A percentile compares a stretch with the other conserved stretches of the same genome.
These are phyloP conservation scores for Cutaneotrichosporon arboriforme DNA, from an alignment of 1,284 basidiomycete species.

Conservation along the genomic window DNA sequence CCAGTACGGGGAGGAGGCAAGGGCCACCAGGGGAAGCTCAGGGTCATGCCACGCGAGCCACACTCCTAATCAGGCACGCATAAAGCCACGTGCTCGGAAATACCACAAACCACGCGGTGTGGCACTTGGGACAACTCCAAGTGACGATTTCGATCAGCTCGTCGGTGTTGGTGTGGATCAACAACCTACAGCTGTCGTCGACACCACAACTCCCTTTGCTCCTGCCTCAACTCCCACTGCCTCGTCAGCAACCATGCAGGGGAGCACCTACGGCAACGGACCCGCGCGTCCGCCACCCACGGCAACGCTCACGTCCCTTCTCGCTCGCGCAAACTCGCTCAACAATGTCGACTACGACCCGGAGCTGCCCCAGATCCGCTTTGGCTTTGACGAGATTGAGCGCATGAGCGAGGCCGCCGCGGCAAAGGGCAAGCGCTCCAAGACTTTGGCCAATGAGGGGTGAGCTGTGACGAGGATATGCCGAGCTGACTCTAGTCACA, in stretches of 20 bases:
- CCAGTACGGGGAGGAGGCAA: no score
- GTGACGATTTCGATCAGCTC: conserved; percentile 8
- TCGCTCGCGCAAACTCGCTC: conserved; percentile 41
- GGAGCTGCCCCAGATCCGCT: conserved; percentile 42
- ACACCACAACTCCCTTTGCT: not conserved
- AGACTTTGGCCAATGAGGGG: conserved; percentile 28
- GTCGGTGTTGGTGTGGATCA: not conserved
- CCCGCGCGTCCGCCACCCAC: conserved; percentile 11
- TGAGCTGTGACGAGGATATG: conserved; percentile 16
- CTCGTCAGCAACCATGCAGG: conserved; percentile 9
- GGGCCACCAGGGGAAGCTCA: no score
- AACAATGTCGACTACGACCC: conserved; percentile 31
- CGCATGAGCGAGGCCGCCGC: conserved; percentile 38
- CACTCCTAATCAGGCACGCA: no score
- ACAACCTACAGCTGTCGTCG: not conserved
- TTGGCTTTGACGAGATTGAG: conserved; percentile 46
- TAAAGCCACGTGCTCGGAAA: no score
- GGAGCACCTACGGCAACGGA: conserved; percentile 7
- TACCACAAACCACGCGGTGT: not conserved
- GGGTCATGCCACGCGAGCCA: no score
- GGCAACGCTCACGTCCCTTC: conserved; percentile 33
- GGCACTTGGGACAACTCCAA: not conserved
- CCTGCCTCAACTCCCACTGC: not conserved
- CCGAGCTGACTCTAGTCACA: conserved; percentile 19
- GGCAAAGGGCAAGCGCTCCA: conserved; percentile 31